Conservation (phyloP, 306 rosid genomes). For the Delonix regia region DNA sequence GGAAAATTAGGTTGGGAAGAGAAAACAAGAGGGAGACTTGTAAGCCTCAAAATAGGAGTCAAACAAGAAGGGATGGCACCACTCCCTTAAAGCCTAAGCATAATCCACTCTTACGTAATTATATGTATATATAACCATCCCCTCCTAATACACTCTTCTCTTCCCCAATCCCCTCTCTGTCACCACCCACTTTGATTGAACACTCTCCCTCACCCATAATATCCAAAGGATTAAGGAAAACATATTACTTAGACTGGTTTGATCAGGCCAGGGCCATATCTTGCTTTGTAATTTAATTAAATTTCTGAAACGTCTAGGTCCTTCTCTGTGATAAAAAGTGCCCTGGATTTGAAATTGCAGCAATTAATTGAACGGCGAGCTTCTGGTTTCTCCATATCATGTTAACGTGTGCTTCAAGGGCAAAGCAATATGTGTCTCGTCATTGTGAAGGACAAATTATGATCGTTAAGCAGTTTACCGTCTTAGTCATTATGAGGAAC, state of each 20-base stretch:
- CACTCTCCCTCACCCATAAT: slow-evolving; percentile 44
- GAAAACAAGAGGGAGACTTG: slow-evolving; percentile 45
- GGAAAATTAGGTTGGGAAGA: slow-evolving; percentile 62
- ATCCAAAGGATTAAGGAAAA: too few species aligned
- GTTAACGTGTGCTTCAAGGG: slow-evolving; percentile 57
- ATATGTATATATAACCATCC: slow-evolving; percentile 6
- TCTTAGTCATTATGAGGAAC: slow-evolving; percentile 44
- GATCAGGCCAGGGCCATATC: too few species aligned
- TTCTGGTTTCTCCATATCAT: slow-evolving; percentile 50
- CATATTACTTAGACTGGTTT: too few species aligned
- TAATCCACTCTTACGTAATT: slow-evolving; percentile 28
- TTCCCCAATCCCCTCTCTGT: slow-evolving; percentile 65
- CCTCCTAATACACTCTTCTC: slow-evolving; percentile 35
- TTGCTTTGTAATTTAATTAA: too few species aligned
- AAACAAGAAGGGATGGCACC: slow-evolving; percentile 79
- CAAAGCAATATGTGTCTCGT: slow-evolving; percentile 28
- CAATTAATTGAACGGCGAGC: too few species aligned
- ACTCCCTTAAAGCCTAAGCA: slow-evolving; percentile 74
- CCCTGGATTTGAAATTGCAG: too few species aligned
- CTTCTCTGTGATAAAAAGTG: too few species aligned
- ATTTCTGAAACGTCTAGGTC: too few species aligned
- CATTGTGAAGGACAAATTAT: slow-evolving; percentile 45
- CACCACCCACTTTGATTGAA: slow-evolving; percentile 83
- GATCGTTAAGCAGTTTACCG: slow-evolving; percentile 49
- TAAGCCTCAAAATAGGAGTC: slow-evolving; percentile 84